Conservation (phyloP, 371 early-diverging fungal species). For the Funneliformis caledonium region DNA sequence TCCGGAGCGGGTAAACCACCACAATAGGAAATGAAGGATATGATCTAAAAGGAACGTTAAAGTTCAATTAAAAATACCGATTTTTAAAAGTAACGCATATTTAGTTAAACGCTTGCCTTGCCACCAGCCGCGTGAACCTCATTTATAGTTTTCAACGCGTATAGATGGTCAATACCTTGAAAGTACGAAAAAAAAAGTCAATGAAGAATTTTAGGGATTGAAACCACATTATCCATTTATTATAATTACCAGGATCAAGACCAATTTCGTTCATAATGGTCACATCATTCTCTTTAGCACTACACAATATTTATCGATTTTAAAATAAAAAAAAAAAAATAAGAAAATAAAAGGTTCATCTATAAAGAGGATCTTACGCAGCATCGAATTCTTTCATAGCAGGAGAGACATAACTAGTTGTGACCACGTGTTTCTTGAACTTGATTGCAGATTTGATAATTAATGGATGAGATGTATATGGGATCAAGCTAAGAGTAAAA, state of each 20-base stretch:
- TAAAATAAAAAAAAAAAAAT: neutral
- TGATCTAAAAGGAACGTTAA: conserved; percentile 50
- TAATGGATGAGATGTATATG: conserved; percentile 84
- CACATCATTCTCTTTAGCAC: conserved; percentile 80
- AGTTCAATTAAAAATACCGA: conserved; percentile 1
- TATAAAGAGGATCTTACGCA: conserved; percentile 56
- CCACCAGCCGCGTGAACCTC: conserved; percentile 89
- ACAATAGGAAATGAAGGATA: conserved; percentile 95
- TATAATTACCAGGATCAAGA: conserved; percentile 82
- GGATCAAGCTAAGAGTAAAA: conserved; percentile 68
- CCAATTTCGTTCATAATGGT: conserved; percentile 93
- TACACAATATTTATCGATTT: conserved; percentile 36
- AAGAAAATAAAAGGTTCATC: neutral
- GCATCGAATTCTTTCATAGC: conserved; percentile 84
- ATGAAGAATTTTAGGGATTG: neutral
- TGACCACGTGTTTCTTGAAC: conserved; percentile 85
- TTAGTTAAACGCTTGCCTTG: conserved; percentile 59
- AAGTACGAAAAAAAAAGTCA: neutral
- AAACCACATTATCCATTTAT: neutral
- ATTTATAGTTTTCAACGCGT: conserved; percentile 85
- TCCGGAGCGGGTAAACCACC: conserved; percentile 99
- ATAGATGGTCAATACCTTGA: conserved; percentile 83
- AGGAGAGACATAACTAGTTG: conserved; percentile 90
- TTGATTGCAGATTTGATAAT: conserved; percentile 86
- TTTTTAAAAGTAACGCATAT: neutral